These are phyloP conservation scores for Bruguiera hainesii DNA, from an alignment of 441 rosid genomes.

Conservation along the genomic window DNA sequence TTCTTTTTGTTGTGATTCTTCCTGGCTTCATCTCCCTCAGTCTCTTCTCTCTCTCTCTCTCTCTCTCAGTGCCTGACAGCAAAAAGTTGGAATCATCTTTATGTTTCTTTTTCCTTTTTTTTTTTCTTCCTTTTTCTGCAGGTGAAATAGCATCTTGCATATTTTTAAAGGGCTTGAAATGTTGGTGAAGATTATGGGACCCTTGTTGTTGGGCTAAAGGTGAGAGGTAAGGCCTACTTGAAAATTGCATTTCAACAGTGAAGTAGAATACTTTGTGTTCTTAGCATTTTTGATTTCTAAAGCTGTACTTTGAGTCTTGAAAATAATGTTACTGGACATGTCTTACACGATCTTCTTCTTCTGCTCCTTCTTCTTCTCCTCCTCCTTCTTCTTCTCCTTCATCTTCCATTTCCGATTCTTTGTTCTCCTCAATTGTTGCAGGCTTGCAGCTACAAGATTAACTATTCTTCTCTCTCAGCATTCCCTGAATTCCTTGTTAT, in stretches of 20 bases:
- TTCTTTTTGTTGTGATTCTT: constrained; percentile 1
- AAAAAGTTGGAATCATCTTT: constrained; percentile 14
- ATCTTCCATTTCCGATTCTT: not conserved
- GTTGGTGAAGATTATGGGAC: constrained; percentile 28
- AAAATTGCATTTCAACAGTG: constrained; percentile 13
- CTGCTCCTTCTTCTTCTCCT: not conserved
- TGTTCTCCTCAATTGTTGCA: not conserved
- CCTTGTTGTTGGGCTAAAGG: constrained; percentile 21
- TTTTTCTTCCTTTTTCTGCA: constrained; percentile 14
- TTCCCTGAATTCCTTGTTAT: too few species aligned
- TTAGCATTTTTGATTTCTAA: constrained; percentile 2
- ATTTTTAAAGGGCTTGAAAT: constrained; percentile 22
- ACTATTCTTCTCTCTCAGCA: not conserved
- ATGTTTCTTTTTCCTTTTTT: constrained; percentile 9
- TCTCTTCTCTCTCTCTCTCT: not conserved
- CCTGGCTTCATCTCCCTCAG: not conserved
- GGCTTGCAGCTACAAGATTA: too few species aligned
- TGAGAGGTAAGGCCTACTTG: constrained; percentile 26
- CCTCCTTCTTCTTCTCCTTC: not conserved
- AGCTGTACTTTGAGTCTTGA: not conserved
- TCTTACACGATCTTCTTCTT: not conserved
- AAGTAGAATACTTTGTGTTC: constrained; percentile 7
- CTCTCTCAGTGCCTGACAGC: constrained; percentile 22
- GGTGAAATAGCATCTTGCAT: constrained; percentile 22
- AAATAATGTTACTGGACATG: not conserved